These are phyloP conservation scores for Globisporangium canariense DNA, from an alignment of 352 stramenopile species.

Conservation along the genomic window DNA sequence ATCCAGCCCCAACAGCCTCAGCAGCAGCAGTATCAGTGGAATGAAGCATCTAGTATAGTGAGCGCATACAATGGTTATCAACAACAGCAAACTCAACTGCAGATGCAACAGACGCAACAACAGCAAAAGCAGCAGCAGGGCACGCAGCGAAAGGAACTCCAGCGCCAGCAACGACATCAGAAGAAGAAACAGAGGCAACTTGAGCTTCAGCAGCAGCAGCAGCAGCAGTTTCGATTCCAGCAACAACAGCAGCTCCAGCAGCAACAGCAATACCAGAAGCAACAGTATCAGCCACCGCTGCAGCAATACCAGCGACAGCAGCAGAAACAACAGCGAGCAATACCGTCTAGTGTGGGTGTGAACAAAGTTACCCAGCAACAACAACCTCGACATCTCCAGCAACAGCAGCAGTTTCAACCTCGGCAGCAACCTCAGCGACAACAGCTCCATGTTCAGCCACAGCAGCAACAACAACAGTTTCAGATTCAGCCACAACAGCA, in stretches of 20 bases:
- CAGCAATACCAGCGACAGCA: background rate
- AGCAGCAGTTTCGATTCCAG: background rate
- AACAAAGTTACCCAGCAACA: background rate
- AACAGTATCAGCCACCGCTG: background rate
- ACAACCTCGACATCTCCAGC: background rate
- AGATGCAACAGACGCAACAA: background rate
- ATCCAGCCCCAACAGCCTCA: background rate
- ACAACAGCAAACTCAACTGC: slow-evolving; percentile 5
- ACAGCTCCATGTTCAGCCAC: background rate
- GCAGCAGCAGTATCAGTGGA: background rate
- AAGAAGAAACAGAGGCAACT: too few relatives aligned
- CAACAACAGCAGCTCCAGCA: background rate
- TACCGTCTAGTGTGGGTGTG: background rate
- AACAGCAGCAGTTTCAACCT: background rate
- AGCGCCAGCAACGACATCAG: too few relatives aligned
- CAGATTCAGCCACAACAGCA: background rate
- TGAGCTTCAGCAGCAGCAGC: background rate
- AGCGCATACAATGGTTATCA: background rate
- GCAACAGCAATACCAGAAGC: background rate
- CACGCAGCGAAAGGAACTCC: background rate
- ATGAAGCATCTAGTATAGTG: too few relatives aligned
- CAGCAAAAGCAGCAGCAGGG: background rate
- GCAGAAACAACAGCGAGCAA: background rate
- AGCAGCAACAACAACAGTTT: background rate
- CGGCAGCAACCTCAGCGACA: background rate